A percentile compares a stretch with the other conserved stretches of the same genome.
Conservation (phyloP, 1,139 yeast species). For the Diutina scorzettiae region DNA sequence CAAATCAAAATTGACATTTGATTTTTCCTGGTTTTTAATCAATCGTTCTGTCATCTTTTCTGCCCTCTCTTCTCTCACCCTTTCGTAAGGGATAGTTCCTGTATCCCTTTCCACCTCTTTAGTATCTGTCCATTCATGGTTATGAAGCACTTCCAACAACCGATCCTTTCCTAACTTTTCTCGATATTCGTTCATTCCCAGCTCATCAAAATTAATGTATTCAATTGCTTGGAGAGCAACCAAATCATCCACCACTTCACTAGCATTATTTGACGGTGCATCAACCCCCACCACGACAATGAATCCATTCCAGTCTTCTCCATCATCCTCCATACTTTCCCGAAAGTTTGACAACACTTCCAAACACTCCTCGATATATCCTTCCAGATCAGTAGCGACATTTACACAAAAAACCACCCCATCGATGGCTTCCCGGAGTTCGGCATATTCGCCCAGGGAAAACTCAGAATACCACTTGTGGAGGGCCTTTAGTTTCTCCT, state of each 20-base stretch:
- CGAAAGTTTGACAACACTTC: background rate
- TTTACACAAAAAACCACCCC: slow-evolving; percentile 27
- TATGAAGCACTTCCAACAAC: slow-evolving; percentile 23
- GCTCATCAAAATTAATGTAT: slow-evolving; percentile 9
- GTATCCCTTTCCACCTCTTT: slow-evolving; percentile 12
- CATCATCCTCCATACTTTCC: slow-evolving; percentile 3
- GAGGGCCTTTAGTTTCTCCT: slow-evolving; percentile 11
- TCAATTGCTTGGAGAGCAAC: slow-evolving; percentile 10
- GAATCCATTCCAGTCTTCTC: slow-evolving; percentile 8
- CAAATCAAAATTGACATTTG: slow-evolving; percentile 13
- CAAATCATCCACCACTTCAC: slow-evolving; percentile 9
- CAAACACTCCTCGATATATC: background rate
- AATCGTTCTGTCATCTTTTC: slow-evolving; percentile 7
- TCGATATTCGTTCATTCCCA: slow-evolving; percentile 10
- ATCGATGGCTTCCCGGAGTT: slow-evolving; percentile 26
- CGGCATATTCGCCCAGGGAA: slow-evolving; percentile 18
- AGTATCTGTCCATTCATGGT: slow-evolving; percentile 28
- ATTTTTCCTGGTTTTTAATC: background rate
- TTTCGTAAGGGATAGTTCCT: slow-evolving; percentile 19
- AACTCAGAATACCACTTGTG: slow-evolving; percentile 23
- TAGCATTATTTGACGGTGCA: background rate
- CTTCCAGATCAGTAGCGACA: slow-evolving; percentile 8
- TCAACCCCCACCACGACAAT: slow-evolving; percentile 8
- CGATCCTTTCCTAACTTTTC: slow-evolving; percentile 15
- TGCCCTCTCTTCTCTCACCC: slow-evolving; percentile 15